Evolutionary conservation across 2,329 filamentous ascomycete genomes (phyloP), one percentile per base, ranked within the genome.

Genomic region (Neopestalotiopsis sp.): DNA sequence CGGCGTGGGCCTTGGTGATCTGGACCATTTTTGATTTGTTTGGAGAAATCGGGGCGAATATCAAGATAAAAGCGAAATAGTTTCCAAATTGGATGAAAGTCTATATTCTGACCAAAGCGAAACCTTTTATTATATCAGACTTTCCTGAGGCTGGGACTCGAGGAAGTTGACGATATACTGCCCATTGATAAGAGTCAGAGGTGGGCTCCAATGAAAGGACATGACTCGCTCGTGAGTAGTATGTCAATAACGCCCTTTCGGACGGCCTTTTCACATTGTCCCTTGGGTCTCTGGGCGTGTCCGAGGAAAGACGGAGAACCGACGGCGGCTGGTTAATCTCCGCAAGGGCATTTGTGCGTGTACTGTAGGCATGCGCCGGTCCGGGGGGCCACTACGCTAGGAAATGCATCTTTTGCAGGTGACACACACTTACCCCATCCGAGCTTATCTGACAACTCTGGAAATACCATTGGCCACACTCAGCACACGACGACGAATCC

Each of bases 1-100:
- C 89, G 10, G 83, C 85, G 76, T 90, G 88, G 17, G 76, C 82
- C 12, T 77, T 77, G 24, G 83, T 86, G 71, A 91, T 84, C 78
- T 91, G 87, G 24, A 28, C 24, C 90, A 92, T 91, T 17, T 64
- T 68, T 6, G 45, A 7, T 28, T 12, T 42, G 6, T 30, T 17
- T 32, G 28, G 6, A 38, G 10, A 17, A 61, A 9, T 28, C 30
- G 24, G 10, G 20, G 12, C 7, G 13, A 13, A 32, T 7, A 3
- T 12, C n/a, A 3, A 20, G 1, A 20, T n/a, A 2, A 20, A 3
- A 20, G 6, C n/a, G 10, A 10, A 34, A 59, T 30, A 1, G 2
- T 38, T 2, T 38, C 5, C 13, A 30, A 59, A 32, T 34, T 3
- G 5, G 1, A 3, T 3, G 14, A 14, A 28, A 59, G 5, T 7